Conservation (phyloP, 805 yeast species). For the Saccharomycopsis babjevae region DNA sequence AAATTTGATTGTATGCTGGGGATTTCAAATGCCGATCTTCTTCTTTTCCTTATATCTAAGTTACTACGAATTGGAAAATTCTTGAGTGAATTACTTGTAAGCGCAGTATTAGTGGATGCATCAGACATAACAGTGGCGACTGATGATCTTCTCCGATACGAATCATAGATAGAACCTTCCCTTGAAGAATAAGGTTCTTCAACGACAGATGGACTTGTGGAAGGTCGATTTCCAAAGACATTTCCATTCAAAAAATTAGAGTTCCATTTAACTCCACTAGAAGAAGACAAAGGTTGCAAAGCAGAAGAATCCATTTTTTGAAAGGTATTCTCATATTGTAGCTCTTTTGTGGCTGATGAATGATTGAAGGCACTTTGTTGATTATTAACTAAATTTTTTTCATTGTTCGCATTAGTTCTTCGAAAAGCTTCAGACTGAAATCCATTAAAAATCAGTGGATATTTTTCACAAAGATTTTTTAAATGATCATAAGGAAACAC, state of each 20-base stretch:
- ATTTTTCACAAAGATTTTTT: conserved; percentile 43
- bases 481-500: conserved; percentile 48
- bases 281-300: background rate
- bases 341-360: background rate
- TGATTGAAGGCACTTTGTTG: background rate
- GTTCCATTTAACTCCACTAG: conserved; percentile 11
- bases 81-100: background rate
- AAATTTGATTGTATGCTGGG: background rate
- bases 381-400: conserved; percentile 3
- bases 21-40: conserved; percentile 22
- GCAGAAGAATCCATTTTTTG: background rate
- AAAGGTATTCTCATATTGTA: background rate
- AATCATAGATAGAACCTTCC: background rate
- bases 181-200: background rate
- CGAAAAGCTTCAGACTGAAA: conserved; percentile 51
- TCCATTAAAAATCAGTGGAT: conserved; percentile 49
- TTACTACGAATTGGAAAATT: background rate
- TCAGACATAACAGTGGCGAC: conserved; percentile 8
- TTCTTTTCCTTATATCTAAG: conserved; percentile 15
- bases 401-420: conserved; percentile 30
- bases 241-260: conserved; percentile 5
- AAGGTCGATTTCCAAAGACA: background rate
- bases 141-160: conserved; percentile 7
- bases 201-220: background rate
- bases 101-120: background rate